Conservation (phyloP, 1,284 basidiomycete species). For the Agaricales sp. region DNA sequence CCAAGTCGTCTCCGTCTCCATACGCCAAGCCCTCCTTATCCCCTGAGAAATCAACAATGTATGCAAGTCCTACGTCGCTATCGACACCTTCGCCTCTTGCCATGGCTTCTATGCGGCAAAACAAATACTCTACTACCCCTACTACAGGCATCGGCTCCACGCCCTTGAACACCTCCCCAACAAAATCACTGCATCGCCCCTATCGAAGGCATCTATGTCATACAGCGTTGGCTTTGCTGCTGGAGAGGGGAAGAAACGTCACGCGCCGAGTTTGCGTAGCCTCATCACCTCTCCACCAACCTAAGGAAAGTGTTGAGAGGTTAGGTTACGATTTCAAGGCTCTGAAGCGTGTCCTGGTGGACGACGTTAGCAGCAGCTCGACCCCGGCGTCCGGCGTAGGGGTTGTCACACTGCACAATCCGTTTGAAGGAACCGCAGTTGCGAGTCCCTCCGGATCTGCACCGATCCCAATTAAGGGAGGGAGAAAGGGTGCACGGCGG, state of each 20-base stretch:
- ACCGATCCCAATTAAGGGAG: not conserved
- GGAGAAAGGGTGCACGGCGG: not conserved
- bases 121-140: not conserved
- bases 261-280: constrained; percentile 67
- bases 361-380: constrained; percentile 22
- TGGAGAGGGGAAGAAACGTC: constrained; percentile 64
- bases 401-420: constrained; percentile 9
- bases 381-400: constrained; percentile 14
- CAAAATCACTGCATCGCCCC: constrained; percentile 3
- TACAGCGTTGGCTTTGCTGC: constrained; percentile 56
- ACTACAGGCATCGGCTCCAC: not conserved
- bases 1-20: not conserved
- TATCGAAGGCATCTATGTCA: constrained; percentile 43
- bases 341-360: constrained; percentile 68
- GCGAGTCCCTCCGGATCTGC: not conserved
- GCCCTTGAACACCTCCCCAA: not conserved
- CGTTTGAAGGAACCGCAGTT: not conserved
- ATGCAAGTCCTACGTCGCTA: not conserved
- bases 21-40: not conserved
- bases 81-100: not conserved
- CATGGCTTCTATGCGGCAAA: not conserved
- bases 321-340: constrained; percentile 76
- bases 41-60: not conserved
- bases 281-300: constrained; percentile 75
- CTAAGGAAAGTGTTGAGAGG: constrained; percentile 63